Percentiles rank a stretch among this genome's conserved stretches.
phyloP scores from a whole-genome alignment of 345 rosid species.

The Populus deltoides region DNA sequence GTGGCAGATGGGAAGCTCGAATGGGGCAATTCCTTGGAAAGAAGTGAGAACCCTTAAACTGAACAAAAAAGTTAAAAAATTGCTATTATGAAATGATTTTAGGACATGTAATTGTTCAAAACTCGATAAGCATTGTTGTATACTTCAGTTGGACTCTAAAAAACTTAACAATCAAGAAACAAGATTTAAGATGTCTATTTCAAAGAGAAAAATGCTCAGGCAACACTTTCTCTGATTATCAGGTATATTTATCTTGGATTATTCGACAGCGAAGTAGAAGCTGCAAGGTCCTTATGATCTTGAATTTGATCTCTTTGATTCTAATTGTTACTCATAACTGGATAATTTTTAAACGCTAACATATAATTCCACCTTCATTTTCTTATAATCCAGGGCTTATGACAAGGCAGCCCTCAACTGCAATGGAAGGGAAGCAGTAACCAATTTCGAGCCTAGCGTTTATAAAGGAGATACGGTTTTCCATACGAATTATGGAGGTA shows the following conservation, averaged over 20 bases:
- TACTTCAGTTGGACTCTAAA: not conserved
- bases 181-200: not conserved
- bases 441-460: conserved; percentile 41
- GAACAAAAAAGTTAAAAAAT: not conserved
- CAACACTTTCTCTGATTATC: conserved; percentile 16
- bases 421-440: conserved; percentile 26
- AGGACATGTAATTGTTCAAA: not conserved
- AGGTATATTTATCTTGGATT: conserved; percentile 96
- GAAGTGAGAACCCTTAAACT: conserved; percentile 11
- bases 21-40: conserved; percentile 25
- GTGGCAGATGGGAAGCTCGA: conserved; percentile 24
- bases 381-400: conserved; percentile 69
- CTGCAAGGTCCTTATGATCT: conserved; percentile 89
- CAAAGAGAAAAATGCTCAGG: conserved; percentile 2
- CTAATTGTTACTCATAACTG: not conserved
- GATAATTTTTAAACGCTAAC: conserved; percentile 31
- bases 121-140: not conserved
- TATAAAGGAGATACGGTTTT: conserved; percentile 50
- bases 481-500: conserved; percentile 53
- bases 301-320: conserved; percentile 26
- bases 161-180: not conserved
- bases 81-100: not conserved
- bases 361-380: conserved; percentile 42
- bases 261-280: conserved; percentile 91
- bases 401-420: conserved; percentile 78